Percentiles rank a stretch among this genome's conserved stretches.
phyloP scores from a whole-genome alignment of 148 eudicot genomes.

The Spergularia marina region DNA sequence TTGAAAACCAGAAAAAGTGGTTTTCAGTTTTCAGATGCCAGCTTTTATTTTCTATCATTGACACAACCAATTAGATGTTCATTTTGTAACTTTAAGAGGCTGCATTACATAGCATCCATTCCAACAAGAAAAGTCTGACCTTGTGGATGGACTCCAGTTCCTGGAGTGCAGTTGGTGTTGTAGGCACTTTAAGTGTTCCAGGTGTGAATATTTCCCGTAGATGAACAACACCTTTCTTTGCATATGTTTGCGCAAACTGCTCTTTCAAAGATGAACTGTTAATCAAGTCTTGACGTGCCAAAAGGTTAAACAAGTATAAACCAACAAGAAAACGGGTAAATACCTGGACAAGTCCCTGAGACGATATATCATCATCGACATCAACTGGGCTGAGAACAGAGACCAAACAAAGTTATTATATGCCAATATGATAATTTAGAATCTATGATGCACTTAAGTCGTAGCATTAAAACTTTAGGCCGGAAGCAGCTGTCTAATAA shows the following conservation, averaged over 20 bases:
- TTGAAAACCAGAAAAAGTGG: too few species aligned
- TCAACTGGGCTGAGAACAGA: slow-evolving; percentile 86
- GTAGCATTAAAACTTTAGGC: too few species aligned
- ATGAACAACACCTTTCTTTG: slow-evolving; percentile 69
- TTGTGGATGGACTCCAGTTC: slow-evolving; percentile 96
- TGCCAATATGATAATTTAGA: too few species aligned
- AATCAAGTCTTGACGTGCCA: slow-evolving; percentile 6
- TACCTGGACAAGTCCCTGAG: slow-evolving; percentile 68
- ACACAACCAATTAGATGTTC: too few species aligned
- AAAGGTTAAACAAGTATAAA: neutral
- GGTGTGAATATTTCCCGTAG: slow-evolving; percentile 88
- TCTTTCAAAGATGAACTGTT: slow-evolving; percentile 12
- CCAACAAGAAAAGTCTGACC: slow-evolving; percentile 34
- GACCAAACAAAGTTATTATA: neutral
- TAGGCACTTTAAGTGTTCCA: slow-evolving; percentile 81
- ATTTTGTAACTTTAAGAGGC: too few species aligned
- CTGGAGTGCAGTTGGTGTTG: slow-evolving; percentile 57
- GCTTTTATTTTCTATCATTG: too few species aligned
- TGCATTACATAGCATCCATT: neutral
- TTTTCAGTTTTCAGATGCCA: too few species aligned
- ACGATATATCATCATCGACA: slow-evolving; percentile 69
- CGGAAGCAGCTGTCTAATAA: too few species aligned
- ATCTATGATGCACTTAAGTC: too few species aligned
- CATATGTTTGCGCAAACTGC: slow-evolving; percentile 81
- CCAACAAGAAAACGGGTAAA: slow-evolving; percentile 3